phyloP scores from a whole-genome alignment of 306 rosid genomes.

The Vachellia collinsii region DNA sequence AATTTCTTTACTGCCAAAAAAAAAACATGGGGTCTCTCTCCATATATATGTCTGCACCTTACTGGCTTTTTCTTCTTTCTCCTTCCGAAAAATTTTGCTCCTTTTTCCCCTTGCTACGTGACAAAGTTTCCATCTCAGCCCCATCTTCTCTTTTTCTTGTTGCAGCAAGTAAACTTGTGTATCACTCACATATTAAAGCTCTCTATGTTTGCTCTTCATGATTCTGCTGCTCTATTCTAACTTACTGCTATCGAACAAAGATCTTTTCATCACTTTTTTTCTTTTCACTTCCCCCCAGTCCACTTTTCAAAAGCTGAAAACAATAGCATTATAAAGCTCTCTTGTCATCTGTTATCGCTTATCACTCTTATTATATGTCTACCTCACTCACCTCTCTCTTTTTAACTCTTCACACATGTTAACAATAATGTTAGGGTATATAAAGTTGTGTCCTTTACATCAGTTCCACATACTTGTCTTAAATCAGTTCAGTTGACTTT shows the following conservation, averaged over 20 bases:
- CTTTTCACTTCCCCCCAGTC: background rate
- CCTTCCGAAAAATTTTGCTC: background rate
- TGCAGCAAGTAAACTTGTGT: constrained; percentile 29
- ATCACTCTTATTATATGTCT: background rate
- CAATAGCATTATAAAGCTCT: background rate
- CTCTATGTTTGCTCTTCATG: background rate
- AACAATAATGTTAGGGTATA: background rate
- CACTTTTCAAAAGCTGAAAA: background rate
- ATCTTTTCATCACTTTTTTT: background rate
- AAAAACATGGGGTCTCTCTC: background rate
- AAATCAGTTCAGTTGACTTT: background rate
- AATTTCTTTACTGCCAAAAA: too few species aligned
- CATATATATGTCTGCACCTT: background rate
- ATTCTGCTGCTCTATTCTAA: constrained; percentile 29
- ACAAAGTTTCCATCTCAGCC: constrained; percentile 27
- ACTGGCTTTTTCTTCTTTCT: background rate
- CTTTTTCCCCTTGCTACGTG: background rate
- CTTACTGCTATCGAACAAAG: constrained; percentile 34
- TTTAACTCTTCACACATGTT: background rate
- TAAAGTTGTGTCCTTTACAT: background rate
- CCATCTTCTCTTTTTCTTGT: background rate
- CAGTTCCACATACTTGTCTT: background rate
- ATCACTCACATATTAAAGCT: constrained; percentile 39
- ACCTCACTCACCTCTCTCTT: background rate
- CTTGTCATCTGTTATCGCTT: background rate